Evolutionary conservation across 2,329 filamentous ascomycete genomes (phyloP), one percentile per base, ranked within the genome.

Genomic region (Aspergillus intermedius): DNA sequence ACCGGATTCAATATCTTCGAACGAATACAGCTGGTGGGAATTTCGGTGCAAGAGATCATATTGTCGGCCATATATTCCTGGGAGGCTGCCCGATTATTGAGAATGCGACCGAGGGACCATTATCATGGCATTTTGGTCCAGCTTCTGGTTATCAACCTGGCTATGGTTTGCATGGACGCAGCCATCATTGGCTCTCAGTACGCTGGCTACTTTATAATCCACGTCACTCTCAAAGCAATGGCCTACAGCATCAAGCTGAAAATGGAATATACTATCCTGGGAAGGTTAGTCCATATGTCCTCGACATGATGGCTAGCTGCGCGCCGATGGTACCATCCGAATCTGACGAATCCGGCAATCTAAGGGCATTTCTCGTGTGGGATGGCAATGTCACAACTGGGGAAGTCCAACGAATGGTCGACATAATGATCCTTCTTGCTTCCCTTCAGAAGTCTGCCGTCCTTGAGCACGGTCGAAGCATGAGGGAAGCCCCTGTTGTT

Each of bases 11-110:
- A 65, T 19, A 50, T 70, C 19, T 65, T 74, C 59, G 77, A 79
- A 51, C 73, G 74, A 54, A 63, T 79, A 9, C 75, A 80, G 55
- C 69, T 79, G 46, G 72, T 73, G 3, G 63, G 73, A n/a, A 79
- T 79, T 56, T 77, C 73, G 49, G 41, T 77, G 10, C 77, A 79
- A 55, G 77, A 80, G 48, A 62, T 71, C 40, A 63, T 77, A 40
- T 68, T 79, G 25, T 77, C 75, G 0, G 60, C 63, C 1, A 61
- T 77, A 15, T 79, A 77, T 57, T 76, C 80, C 35, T 63, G 59
- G 53, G 74, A 78, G 51, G 75, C 77, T 0, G 57, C 73, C 46
- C 71, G 67, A 72, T 64, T 77, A 13, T 63, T 78, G 51, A 60
- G 28, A 10, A 30, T 35, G 21, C 15, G 21, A 15, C 12, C 17